Evolutionary conservation across 2,329 filamentous ascomycete species (phyloP), one percentile per base, ranked within the genome.

Genomic region (Fusarium miscanthi): DNA sequence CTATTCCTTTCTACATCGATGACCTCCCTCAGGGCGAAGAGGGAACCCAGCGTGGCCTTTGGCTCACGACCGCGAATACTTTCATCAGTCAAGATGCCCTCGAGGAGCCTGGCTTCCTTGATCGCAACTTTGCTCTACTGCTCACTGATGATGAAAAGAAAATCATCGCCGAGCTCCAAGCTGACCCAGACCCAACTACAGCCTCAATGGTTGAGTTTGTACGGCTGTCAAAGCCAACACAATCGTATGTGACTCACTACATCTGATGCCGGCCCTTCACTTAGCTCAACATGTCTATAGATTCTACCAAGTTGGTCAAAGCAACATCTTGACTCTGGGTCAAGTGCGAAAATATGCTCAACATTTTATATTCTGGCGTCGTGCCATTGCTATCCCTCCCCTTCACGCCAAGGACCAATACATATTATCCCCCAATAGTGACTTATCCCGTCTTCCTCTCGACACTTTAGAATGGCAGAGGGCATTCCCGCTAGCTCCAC

Each of bases 351-450:
- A 94, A 75, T 93, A 97, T 70, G 94, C 95, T 14, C 93, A 94
- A 64, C 96, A 98, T 83, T 92, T 99, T 70, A 94, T 98, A 69
- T 97, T 97, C 83, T 98, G 95, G 95, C 91, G 96, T 30, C 92
- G 95, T 63, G 96, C 95, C 51, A 93, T 97, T 67, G 92, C 95
- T 21, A 95, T 98, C 43, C 93, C 94, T 8, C 96, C 96, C 0
- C 88, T 99, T 10, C 94, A 98, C 78, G 92, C 93, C 46, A 89
- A 95, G 52, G 95, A 98, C 79, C 92, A 92, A 16, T 99, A 98
- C 81, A 92, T 98, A 38, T 89, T 98, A 33, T 97, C 94, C 4
- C 95, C 95, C 0, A 97, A 97, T 79, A 94, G 94, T 69, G 92
- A 97, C 76, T 88, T 94, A 76, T 85, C 87, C 57, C 89, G 90